Evolutionary conservation across 75 land plant species (phyloP), one percentile per base, ranked within the genome.

Genomic region (Adiantum capillusveneris): DNA sequence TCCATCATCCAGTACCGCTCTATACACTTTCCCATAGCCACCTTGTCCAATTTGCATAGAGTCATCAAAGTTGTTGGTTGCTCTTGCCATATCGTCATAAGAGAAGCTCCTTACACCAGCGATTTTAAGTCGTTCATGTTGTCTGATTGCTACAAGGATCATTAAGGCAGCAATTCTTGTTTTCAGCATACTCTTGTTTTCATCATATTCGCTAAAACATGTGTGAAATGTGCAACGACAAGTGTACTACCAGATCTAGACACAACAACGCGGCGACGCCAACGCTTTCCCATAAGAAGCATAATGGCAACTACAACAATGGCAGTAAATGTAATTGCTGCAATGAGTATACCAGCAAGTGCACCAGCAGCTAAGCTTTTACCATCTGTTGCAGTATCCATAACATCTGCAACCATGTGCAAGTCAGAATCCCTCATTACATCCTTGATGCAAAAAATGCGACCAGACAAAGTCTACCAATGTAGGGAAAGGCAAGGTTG

Each of bases 11-110:
- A 91, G 42, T 56, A 31, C 58, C 11, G 86, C 97, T 65, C 62
- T 77, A 64, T 82, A 91, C 21, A 91, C 97, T 46, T 64, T 91
- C 12, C 97, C 97, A 69, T 84, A 91, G 7, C 97, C 97, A 48
- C 97, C 97, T 57, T 58, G 80, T 41, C 97, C 97, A 48, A 88
- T 68, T 62, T 80, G 71, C 51, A 51, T 73, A 0, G 75, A 58
- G 13, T 55, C 48, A 59, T 58, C 60, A 48, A 92, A 92, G 56
- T 75, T 70, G 31, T 78, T 58, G 11, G 97, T 92, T 24, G 97
- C 95, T 0, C 44, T 34, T 41, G 57, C 60, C 81, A 92, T 46
- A 58, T 92, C 97, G 58, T 76, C 69, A 26, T 74, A 81, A 1
- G 71, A 58, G 57, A 88, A 91, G 49, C 41, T 44, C 54, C 71